Percentiles rank a stretch among this genome's conserved stretches.
phyloP scores from a whole-genome alignment of 306 rosid genomes.

The Carpinus fangiana region DNA sequence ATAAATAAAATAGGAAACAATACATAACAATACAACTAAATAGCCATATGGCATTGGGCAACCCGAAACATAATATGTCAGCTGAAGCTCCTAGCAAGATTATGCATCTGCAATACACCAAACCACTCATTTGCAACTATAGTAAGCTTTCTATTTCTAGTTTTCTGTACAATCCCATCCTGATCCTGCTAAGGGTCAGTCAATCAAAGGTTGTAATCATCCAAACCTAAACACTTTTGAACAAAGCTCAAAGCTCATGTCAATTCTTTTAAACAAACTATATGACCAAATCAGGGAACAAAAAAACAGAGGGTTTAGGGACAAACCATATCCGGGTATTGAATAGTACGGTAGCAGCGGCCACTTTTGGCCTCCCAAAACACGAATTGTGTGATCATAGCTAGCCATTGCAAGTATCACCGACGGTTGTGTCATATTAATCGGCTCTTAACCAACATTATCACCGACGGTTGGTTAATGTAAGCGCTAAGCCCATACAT shows the following conservation, averaged over 20 bases:
- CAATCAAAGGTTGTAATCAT: too few species aligned
- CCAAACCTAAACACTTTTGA: too few species aligned
- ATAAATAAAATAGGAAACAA: neutral
- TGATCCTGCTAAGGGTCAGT: too few species aligned
- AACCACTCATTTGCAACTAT: neutral
- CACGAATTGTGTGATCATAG: constrained; percentile 93
- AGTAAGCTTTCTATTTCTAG: too few species aligned
- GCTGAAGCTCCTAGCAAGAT: neutral
- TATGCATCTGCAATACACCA: neutral
- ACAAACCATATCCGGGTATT: constrained; percentile 90
- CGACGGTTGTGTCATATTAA: constrained; percentile 79
- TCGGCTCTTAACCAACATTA: constrained; percentile 2
- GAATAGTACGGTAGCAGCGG: constrained; percentile 97
- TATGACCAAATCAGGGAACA: constrained; percentile 1
- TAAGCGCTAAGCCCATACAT: neutral
- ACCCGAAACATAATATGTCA: neutral
- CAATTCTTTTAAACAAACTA: neutral
- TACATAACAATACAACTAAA: neutral
- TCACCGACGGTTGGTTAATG: neutral
- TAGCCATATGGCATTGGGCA: neutral
- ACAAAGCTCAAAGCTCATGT: neutral
- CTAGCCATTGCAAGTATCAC: constrained; percentile 96
- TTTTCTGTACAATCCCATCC: neutral
- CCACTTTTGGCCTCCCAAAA: constrained; percentile 99
- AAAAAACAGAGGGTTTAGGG: neutral